Evolutionary conservation across 805 yeast genomes (phyloP).

Genomic region (Candida coleopterorum): DNA sequence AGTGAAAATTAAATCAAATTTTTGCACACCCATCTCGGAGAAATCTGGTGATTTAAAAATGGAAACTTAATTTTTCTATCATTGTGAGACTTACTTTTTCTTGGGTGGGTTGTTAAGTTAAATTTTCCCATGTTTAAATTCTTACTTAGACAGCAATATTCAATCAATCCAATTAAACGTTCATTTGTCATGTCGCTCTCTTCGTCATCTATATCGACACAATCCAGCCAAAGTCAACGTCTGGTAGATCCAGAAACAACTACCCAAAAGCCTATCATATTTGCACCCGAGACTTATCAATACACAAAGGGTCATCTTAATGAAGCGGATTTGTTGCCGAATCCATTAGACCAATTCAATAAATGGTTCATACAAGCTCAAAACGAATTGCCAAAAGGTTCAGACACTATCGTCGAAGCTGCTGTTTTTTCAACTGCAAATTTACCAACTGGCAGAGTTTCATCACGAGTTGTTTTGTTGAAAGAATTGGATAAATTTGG

Average conservation of each 20-base stretch:
- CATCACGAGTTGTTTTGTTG: constrained; percentile 77
- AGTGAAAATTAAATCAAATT: constrained; percentile 1
- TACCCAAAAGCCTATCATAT: constrained; percentile 34
- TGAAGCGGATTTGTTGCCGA: constrained; percentile 45
- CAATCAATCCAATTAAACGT: background rate
- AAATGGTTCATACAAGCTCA: constrained; percentile 64
- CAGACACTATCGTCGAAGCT: constrained; percentile 63
- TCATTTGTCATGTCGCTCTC: background rate
- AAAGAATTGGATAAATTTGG: constrained; percentile 87
- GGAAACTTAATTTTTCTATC: no score
- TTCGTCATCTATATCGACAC: background rate
- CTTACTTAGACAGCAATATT: no score
- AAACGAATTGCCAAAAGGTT: constrained; percentile 37
- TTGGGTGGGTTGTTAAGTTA: no score
- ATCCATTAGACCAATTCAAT: constrained; percentile 76
- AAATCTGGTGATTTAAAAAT: constrained; percentile 1
- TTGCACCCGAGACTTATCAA: constrained; percentile 88
- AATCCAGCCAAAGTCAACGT: background rate
- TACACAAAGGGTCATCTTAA: constrained; percentile 65
- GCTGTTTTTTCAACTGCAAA: constrained; percentile 84
- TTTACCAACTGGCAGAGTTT: constrained; percentile 85
- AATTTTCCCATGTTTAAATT: constrained; percentile 1
- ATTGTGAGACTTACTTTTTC: no score
- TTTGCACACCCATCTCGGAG: background rate
- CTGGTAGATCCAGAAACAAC: constrained; percentile 10